Evolutionary conservation across 177 flowering plant genomes (phyloP), one percentile per base, ranked within the genome.

Genomic region (Vitis hybrid): DNA sequence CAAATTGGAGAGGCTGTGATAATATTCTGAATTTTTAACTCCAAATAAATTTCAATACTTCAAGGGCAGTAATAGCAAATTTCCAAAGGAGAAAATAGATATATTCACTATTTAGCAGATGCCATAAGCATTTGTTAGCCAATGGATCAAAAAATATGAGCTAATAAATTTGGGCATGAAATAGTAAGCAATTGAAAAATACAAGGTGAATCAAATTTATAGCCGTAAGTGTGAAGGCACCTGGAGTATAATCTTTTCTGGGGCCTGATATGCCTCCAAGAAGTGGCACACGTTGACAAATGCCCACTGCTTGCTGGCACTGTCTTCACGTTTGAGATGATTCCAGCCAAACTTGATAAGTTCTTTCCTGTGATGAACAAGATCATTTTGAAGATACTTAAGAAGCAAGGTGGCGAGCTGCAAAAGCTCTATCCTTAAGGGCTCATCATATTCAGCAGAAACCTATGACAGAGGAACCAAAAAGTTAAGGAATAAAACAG

Each of bases 221-320:
- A 34, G 60, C 50, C 65, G 15, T 29, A 52, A 18, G 45, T 13
- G 50, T 13, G 9, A 15, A 52, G 12, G 69, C 78, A 96, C 99
- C 99, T 96, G 99, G 50, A 96, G 93, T 66, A 94, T 96, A 63
- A 94, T 94, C 79, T 96, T 96, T 71, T 94, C 99, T 39, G 99
- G 99, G 66, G 98, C 99, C 74, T 96, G 98, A 83, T 96, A 96
- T 15, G 99, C 98, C 81, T 94, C 98, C 85, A 96, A 72, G 74
- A 96, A 96, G 79, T 96, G 98, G 83, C 99, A 96, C 61, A 96
- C 99, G 82, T 96, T 96, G 66, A 96, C 97, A 84, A 96, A 96
- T 59, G 99, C 99, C 98, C 99, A 96, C 77, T 96, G 99, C 82
- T 96, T 96, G 80, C 99, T 96, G 56, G 98, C 98, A 89, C 97